Percentiles rank a stretch among this genome's conserved stretches.
phyloP scores from a whole-genome alignment of 257 asterid genomes.

The Solanum medicagineum region DNA sequence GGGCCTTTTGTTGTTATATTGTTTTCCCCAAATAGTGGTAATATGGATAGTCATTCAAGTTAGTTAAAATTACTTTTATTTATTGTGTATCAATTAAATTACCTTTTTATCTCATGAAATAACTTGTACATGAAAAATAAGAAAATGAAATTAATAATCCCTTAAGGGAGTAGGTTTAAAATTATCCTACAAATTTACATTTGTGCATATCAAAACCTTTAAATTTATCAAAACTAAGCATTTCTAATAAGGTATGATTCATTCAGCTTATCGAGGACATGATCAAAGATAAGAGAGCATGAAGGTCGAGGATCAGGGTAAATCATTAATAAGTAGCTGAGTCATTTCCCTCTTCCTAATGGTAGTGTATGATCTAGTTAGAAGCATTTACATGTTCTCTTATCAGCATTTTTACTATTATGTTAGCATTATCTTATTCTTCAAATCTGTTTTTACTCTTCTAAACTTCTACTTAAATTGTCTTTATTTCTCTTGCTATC shows the following conservation, averaged over 20 bases:
- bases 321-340: neutral
- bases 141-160: neutral
- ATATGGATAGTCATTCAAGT: neutral
- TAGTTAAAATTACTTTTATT: neutral
- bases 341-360: accelerated
- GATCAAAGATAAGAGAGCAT: neutral
- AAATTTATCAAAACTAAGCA: neutral
- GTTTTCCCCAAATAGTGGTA: neutral
- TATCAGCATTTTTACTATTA: neutral
- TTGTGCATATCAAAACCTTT: neutral
- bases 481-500: too few relatives aligned
- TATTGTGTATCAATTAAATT: neutral
- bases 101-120: too few relatives aligned
- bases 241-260: neutral
- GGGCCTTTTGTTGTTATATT: neutral
- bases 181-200: neutral
- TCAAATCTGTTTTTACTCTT: neutral
- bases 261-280: neutral
- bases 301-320: neutral
- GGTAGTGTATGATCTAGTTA: neutral
- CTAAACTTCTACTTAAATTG: neutral
- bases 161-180: neutral
- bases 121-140: neutral
- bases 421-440: neutral
- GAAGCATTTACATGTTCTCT: neutral